Percentiles rank a stretch among this genome's conserved stretches.
phyloP scores from a whole-genome alignment of 2,329 filamentous ascomycete species.

The Byssoonygena ceratinophila region DNA sequence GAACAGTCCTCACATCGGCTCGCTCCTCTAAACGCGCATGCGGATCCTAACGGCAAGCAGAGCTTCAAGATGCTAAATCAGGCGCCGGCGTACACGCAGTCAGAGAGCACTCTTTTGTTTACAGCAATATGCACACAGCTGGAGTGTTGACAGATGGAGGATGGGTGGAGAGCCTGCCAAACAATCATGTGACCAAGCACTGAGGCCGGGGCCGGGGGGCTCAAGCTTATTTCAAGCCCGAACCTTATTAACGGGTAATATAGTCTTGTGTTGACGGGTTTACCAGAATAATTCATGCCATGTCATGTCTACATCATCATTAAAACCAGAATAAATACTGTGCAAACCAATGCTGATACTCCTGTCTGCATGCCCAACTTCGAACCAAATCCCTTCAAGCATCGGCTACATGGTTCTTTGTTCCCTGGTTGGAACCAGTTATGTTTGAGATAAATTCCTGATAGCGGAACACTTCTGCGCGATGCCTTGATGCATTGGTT shows the following conservation, averaged over 20 bases:
- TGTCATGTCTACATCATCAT: neutral
- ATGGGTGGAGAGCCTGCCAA: too few relatives aligned
- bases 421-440: conserved; percentile 37
- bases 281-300: neutral
- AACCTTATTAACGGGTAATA: too few relatives aligned
- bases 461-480: conserved; percentile 86
- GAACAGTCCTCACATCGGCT: neutral
- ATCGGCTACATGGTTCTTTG: neutral
- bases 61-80: too few relatives aligned
- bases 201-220: too few relatives aligned
- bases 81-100: too few relatives aligned
- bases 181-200: too few relatives aligned
- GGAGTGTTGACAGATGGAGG: too few relatives aligned
- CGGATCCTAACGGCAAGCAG: too few relatives aligned
- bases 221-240: too few relatives aligned
- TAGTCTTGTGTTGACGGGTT: too few relatives aligned
- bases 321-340: neutral
- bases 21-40: neutral
- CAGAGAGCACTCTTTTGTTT: too few relatives aligned
- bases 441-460: conserved; percentile 75
- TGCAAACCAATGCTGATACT: neutral
- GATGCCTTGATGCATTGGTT: conserved; percentile 46
- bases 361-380: neutral
- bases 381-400: neutral
- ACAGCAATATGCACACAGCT: too few relatives aligned